These are phyloP conservation scores for Diaporthe batatas DNA, from an alignment of 2,329 filamentous ascomycete genomes.

Conservation along the genomic window DNA sequence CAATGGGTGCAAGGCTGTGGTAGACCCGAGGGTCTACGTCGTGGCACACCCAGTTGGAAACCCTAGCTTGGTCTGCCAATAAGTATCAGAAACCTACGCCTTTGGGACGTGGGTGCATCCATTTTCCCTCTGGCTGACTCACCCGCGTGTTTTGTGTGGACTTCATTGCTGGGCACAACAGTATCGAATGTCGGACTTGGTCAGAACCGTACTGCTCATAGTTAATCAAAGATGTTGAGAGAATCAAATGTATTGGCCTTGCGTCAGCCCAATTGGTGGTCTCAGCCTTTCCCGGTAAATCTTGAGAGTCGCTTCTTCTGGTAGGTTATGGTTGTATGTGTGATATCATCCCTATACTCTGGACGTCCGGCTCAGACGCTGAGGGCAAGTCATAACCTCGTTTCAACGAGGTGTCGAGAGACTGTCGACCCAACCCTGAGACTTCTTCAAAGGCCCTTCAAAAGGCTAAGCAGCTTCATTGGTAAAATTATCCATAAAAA, in stretches of 20 bases:
- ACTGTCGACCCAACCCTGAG: neutral
- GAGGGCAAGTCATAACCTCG: too few species aligned
- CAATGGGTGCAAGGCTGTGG: conserved; percentile 38
- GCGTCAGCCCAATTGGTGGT: neutral
- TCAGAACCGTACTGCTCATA: neutral
- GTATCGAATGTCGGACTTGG: too few species aligned
- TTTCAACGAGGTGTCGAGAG: neutral
- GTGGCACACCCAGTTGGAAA: too few species aligned
- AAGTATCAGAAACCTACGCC: too few species aligned
- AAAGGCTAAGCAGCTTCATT: neutral
- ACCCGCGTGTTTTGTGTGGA: too few species aligned
- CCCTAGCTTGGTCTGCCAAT: too few species aligned
- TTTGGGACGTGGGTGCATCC: too few species aligned
- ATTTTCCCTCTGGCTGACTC: too few species aligned
- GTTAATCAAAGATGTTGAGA: neutral
- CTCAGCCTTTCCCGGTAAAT: neutral
- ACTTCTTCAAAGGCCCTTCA: neutral
- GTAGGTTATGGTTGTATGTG: neutral
- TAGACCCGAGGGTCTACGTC: neutral
- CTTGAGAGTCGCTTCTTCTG: neutral
- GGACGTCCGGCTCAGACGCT: neutral
- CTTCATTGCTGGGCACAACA: too few species aligned
- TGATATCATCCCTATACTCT: neutral
- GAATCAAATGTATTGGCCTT: too few species aligned
- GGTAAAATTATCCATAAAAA: too few species aligned